phyloP scores from a whole-genome alignment of 495 filamentous ascomycete species.

The Xylaria scruposa region DNA sequence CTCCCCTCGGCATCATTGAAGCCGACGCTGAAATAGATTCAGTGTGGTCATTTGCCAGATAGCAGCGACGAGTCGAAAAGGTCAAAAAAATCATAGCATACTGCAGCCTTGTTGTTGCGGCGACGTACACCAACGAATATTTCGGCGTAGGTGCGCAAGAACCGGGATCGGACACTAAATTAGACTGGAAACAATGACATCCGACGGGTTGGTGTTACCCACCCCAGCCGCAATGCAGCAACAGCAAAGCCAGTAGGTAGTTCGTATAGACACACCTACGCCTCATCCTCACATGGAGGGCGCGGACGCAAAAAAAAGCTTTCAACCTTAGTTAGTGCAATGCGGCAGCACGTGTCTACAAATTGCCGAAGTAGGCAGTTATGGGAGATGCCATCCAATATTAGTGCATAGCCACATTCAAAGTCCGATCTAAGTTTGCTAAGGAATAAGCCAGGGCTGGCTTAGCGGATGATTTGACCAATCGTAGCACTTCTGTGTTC shows the following conservation, averaged over 20 bases:
- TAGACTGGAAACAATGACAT: slow-evolving; percentile 7
- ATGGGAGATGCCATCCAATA: slow-evolving; percentile 1
- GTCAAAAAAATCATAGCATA: neutral
- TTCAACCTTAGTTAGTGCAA: neutral
- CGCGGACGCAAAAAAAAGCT: neutral
- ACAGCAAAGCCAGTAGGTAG: neutral
- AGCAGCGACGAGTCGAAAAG: neutral
- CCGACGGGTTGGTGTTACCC: neutral
- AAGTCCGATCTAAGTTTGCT: neutral
- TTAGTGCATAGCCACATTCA: slow-evolving; percentile 12
- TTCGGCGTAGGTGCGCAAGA: neutral
- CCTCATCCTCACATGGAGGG: slow-evolving; percentile 5
- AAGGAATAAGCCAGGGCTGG: neutral
- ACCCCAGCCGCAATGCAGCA: neutral
- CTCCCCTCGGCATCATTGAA: neutral
- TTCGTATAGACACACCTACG: neutral
- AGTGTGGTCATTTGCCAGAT: neutral
- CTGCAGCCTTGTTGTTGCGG: slow-evolving; percentile 1
- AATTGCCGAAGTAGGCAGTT: neutral
- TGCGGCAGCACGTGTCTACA: neutral
- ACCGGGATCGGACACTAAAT: neutral
- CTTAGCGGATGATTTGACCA: neutral
- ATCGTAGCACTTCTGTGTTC: slow-evolving; percentile 15
- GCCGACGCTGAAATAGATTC: slow-evolving; percentile 14
- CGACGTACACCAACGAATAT: neutral